phyloP scores from a whole-genome alignment of 2,329 filamentous ascomycete genomes.

The Gremmenia infestans region DNA sequence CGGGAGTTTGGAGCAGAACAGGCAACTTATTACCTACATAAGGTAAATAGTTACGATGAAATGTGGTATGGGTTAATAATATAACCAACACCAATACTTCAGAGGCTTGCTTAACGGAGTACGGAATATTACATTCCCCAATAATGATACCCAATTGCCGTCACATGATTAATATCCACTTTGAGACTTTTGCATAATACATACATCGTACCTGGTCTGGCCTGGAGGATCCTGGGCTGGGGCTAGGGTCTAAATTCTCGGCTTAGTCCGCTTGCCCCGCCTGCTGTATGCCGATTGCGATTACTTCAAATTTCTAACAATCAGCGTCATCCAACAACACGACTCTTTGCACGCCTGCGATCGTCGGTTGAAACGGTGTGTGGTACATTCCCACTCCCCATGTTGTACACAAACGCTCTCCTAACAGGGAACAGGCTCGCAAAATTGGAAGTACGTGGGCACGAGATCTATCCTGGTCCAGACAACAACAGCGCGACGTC shows the following conservation, averaged over 20 bases:
- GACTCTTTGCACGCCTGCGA: background rate
- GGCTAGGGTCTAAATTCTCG: constrained; percentile 4
- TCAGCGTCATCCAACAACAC: background rate
- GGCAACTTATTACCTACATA: too few species aligned
- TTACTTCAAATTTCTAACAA: background rate
- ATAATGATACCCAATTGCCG: constrained; percentile 8
- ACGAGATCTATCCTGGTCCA: constrained; percentile 3
- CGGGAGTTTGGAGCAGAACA: background rate
- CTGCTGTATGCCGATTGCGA: background rate
- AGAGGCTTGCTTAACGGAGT: background rate
- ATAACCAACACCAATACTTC: background rate
- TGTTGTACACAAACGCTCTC: background rate
- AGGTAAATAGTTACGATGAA: background rate
- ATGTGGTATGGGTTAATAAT: background rate
- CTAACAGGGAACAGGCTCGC: constrained; percentile 2
- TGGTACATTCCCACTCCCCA: background rate
- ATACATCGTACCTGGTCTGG: constrained; percentile 6
- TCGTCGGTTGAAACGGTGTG: background rate
- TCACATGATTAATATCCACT: constrained; percentile 13
- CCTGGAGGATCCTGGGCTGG: background rate
- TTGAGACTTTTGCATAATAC: constrained; percentile 6
- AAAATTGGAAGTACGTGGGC: background rate
- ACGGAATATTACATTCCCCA: background rate
- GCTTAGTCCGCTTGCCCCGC: constrained; percentile 7
- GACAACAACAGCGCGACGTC: constrained; percentile 21